phyloP scores from a whole-genome alignment of 1,284 basidiomycete species.

The Fistulinella cinereoalba region DNA sequence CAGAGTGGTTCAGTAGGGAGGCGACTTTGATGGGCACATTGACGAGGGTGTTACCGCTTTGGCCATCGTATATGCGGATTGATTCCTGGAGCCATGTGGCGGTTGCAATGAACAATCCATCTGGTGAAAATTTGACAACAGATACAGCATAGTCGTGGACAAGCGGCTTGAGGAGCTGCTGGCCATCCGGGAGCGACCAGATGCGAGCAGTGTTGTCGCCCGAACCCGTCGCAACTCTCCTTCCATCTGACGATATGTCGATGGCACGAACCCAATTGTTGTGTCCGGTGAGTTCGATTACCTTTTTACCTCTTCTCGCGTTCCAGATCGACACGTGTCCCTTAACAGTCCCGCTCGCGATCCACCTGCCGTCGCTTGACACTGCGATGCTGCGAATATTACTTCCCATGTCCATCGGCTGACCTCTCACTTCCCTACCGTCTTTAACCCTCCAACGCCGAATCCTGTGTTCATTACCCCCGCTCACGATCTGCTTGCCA shows the following conservation, averaged over 20 bases:
- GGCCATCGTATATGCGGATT: conserved; percentile 8
- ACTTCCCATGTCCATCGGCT: too few species aligned
- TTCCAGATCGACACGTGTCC: too few species aligned
- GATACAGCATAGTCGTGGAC: conserved; percentile 3
- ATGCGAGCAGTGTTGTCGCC: conserved; percentile 6
- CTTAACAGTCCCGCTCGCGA: not conserved
- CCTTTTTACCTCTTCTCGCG: too few species aligned
- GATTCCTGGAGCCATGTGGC: conserved; percentile 8
- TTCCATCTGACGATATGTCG: too few species aligned
- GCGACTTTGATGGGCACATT: conserved; percentile 6
- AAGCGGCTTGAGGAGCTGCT: conserved; percentile 7
- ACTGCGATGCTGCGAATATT: too few species aligned
- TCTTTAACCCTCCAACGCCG: too few species aligned
- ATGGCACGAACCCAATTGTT: too few species aligned
- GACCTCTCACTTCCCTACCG: too few species aligned
- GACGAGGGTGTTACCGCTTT: conserved; percentile 6
- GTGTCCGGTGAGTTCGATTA: too few species aligned
- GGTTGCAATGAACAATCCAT: conserved; percentile 6
- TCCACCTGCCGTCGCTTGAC: too few species aligned
- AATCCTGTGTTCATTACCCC: too few species aligned
- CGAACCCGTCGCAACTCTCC: not conserved
- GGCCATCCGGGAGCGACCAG: conserved; percentile 5
- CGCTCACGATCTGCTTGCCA: not conserved
- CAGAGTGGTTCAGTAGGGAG: conserved; percentile 6
- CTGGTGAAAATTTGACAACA: too few species aligned